Evolutionary conservation across 169 alveolate species (phyloP), one percentile per base, ranked within the genome.

Genomic region (Cryptosporidium xiaoi): DNA sequence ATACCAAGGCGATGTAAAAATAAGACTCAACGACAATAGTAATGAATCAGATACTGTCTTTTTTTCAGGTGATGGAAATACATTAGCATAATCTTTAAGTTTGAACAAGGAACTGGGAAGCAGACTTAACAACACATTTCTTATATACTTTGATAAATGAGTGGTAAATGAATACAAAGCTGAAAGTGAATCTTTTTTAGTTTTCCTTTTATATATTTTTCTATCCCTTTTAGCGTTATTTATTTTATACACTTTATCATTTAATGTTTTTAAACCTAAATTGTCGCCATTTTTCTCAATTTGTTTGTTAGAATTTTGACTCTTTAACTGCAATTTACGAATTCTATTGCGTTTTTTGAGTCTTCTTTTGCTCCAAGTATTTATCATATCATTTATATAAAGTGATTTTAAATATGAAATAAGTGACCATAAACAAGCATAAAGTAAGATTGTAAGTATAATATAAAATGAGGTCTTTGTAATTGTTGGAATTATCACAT

Each of bases 1-100:
- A 62, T 60, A 77, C 87, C 87, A 77, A 24, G 87, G 87, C 24
- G 87, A 77, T 0, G 77, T 77, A 18, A 77, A 56, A n/a, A 62
- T 58, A 10, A 77, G 15, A n/a, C 77, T 44, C 18, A 77, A 46
- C 8, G 77, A 33, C 33, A 56, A 24, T 3, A 77, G 33, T 20
- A 77, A 6, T 13, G 87, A 77, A 29, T 62, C 71, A 1, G 64
- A 10, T 13, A 44, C 20, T 15, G 31, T 62, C 33, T 64, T 34
- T 5, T 53, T 44, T n/a, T 60, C 87, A 40, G 77, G 36, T 34
- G 55, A 3, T 20, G 87, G 87, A 20, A 77, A 77, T 1, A 77
- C 8, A 33, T 60, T 64, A 1, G 87, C 87, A 48, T 56, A 77
- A 20, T 77, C 87, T 18, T 60, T 44, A 4, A 77, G 27, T 27